A percentile compares a stretch with the other conserved stretches of the same genome.
Conservation (phyloP, 345 rosid species). For the Fremontodendron californicum region DNA sequence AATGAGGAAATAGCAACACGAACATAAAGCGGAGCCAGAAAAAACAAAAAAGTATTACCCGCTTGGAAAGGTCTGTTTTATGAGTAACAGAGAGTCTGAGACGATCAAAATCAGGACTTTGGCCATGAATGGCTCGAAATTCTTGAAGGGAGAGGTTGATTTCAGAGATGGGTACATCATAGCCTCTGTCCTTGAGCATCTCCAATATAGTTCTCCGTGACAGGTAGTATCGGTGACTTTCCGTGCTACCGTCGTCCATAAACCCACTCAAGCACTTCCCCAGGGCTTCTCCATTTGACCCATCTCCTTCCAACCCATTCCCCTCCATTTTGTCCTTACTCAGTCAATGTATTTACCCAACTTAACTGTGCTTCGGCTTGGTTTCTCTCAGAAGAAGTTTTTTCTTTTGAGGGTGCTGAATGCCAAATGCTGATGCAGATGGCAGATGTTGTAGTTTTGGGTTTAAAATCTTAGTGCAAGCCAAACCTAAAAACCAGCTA, state of each 20-base stretch:
- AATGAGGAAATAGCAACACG: neutral
- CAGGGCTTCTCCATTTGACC: too few species aligned
- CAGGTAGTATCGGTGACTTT: constrained; percentile 64
- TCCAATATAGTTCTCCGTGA: constrained; percentile 61
- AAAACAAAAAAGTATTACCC: constrained; percentile 33
- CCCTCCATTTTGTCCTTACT: constrained; percentile 20
- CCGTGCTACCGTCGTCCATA: constrained; percentile 53
- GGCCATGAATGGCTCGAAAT: constrained; percentile 53
- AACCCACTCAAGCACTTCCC: constrained; percentile 47
- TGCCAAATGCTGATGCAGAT: neutral
- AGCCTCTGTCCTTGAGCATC: constrained; percentile 87
- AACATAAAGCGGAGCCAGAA: constrained; percentile 22
- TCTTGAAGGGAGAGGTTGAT: constrained; percentile 53
- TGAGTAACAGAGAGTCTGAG: constrained; percentile 45
- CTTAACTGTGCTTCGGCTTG: neutral
- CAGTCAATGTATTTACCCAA: too few species aligned
- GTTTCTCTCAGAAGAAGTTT: neutral
- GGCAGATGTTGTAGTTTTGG: neutral
- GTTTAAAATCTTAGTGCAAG: neutral
- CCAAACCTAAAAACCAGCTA: neutral
- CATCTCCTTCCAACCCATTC: too few species aligned
- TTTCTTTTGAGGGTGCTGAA: too few species aligned
- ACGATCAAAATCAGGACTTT: too few species aligned
- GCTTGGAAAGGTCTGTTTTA: constrained; percentile 51
- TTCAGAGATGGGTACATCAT: constrained; percentile 51